A percentile compares a stretch with the other conserved stretches of the same genome.
phyloP scores from a whole-genome alignment of 805 yeast genomes.

The Kodamaea hsintzibuensis region DNA sequence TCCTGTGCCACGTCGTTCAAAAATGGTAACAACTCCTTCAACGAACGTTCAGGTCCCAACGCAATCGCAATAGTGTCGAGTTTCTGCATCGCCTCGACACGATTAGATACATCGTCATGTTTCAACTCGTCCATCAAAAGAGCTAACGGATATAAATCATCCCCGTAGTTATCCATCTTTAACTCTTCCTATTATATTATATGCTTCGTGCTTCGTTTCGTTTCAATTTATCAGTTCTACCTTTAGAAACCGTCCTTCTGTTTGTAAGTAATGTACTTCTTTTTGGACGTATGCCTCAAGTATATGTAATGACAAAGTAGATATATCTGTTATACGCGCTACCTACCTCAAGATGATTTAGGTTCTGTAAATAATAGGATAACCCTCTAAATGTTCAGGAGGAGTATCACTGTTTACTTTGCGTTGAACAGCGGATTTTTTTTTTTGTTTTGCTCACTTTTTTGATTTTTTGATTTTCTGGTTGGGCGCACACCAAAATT shows the following conservation, averaged over 20 bases:
- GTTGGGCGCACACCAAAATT: conserved; percentile 5
- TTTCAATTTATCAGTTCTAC: too few species aligned
- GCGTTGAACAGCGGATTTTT: conserved; percentile 6
- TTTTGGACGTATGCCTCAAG: too few species aligned
- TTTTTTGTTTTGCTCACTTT: conserved; percentile 9
- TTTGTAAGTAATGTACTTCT: too few species aligned
- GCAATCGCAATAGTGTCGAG: conserved; percentile 94
- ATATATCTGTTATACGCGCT: background rate
- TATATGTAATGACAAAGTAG: too few species aligned
- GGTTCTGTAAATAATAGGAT: background rate
- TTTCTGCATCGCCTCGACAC: conserved; percentile 93
- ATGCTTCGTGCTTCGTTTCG: background rate
- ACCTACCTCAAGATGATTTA: background rate
- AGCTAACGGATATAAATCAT: conserved; percentile 90
- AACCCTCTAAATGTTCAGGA: conserved; percentile 7
- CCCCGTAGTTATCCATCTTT: conserved; percentile 39
- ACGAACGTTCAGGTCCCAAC: conserved; percentile 88
- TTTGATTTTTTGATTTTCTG: conserved; percentile 4
- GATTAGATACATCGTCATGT: conserved; percentile 91
- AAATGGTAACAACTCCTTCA: conserved; percentile 87
- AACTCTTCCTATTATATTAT: conserved; percentile 3
- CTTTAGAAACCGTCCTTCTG: background rate
- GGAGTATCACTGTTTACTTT: conserved; percentile 7
- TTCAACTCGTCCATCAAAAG: conserved; percentile 94
- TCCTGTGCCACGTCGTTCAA: conserved; percentile 88